Base-by-base conservation (phyloP, 257 asterid species). In the Echium plantagineum region DNA sequence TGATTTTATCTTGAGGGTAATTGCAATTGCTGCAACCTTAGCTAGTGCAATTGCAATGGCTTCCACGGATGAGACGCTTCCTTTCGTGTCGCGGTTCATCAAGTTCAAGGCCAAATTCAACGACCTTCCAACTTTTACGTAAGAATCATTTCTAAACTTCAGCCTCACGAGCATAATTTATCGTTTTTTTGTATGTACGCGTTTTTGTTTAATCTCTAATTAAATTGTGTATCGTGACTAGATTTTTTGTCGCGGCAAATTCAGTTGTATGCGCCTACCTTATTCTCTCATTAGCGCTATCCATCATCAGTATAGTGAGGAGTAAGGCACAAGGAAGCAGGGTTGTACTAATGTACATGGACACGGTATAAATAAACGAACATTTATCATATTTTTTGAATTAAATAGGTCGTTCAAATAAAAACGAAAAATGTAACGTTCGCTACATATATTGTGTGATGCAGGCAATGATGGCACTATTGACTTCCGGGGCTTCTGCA, bases 221-320 rank as follows among this genome's bases (percentile, higher is more conserved):
- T 24, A n/a, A n/a, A n/a, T n/a, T 24, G 26, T 24, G 2, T 24
- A 24, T 51, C 55, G 48, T 1, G 0, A 73, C 7, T 28, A 90
- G 97, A 71, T 85, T 87, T 61, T 90, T 90, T 21, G 95, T 90
- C 16, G 91, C 66, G 58, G 87, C 94, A 38, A 90, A 87, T 72
- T 65, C 85, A 5, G 32, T 87, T 0, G 97, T 77, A 24, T 61
- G 87, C 63, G 94, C 68, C 8, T 90, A 90, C 68, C 63, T 90
- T 21, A 62, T 80, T 60, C 87, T 90, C 9, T 87, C 94, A 51
- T 63, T 85, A 19, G 84, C 82, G 46, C 31, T 90, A 8, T 87
- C 96, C 63, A 71, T 83, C 63, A 75, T 75, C 65, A 84, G 78
- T 76, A 83, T 88, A 72, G 57, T 80, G 59, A 77, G 72, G 71